phyloP scores from a whole-genome alignment of 2,329 filamentous ascomycete species.

The Cytospora chrysosperma region DNA sequence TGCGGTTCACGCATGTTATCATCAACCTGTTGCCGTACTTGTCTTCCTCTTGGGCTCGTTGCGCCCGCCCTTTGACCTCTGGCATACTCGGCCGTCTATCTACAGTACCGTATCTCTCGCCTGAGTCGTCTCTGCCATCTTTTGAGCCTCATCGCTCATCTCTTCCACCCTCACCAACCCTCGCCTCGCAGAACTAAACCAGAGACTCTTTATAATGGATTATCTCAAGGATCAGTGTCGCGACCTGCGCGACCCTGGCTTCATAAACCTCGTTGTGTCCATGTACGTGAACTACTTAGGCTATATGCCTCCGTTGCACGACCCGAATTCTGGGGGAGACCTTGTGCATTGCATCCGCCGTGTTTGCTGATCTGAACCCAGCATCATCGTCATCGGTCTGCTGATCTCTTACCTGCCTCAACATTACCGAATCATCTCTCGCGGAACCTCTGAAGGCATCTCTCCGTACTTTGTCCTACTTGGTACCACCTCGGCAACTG shows the following conservation, averaged over 20 bases:
- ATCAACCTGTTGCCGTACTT: neutral
- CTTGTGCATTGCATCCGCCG: neutral
- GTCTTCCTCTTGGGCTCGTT: neutral
- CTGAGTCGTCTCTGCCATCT: neutral
- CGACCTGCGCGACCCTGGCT: slow-evolving; percentile 51
- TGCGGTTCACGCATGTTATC: neutral
- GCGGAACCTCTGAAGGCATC: slow-evolving; percentile 87
- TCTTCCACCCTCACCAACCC: no score
- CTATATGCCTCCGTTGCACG: neutral
- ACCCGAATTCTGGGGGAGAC: neutral
- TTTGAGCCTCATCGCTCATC: neutral
- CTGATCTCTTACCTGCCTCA: slow-evolving; percentile 93
- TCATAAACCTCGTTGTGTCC: slow-evolving; percentile 55
- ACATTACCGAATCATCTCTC: slow-evolving; percentile 84
- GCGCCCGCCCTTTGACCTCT: neutral
- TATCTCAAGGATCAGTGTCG: slow-evolving; percentile 45
- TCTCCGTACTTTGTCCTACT: slow-evolving; percentile 94
- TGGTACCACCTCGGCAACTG: slow-evolving; percentile 86
- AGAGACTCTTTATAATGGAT: slow-evolving; percentile 35
- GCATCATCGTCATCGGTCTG: slow-evolving; percentile 81
- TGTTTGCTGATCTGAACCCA: slow-evolving; percentile 33
- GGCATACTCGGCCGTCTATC: neutral
- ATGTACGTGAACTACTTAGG: slow-evolving; percentile 42
- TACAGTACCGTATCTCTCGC: no score
- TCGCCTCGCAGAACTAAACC: no score